phyloP scores from a whole-genome alignment of 352 stramenopile genomes.

The Globisporangium polare region DNA sequence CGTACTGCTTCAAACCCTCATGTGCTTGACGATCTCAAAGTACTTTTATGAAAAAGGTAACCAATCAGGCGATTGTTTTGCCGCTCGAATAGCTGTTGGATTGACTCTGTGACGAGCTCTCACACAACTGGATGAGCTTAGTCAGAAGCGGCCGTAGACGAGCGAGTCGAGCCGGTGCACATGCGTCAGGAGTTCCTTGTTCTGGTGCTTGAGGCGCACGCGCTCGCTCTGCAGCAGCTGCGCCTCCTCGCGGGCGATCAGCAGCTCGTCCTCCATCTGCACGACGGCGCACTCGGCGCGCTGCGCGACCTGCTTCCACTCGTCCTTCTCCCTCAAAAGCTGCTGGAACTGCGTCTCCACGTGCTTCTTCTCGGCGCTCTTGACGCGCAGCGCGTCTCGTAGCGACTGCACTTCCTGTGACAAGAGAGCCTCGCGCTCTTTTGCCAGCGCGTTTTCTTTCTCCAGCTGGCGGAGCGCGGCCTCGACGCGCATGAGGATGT shows the following conservation, averaged over 20 bases:
- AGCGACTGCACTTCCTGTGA: constrained; percentile 51
- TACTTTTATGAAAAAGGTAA: too few relatives aligned
- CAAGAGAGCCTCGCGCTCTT: constrained; percentile 46
- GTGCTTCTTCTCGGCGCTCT: constrained; percentile 55
- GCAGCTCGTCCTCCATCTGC: constrained; percentile 59
- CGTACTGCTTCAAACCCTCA: too few relatives aligned
- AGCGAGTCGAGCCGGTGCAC: constrained; percentile 74
- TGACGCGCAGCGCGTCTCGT: constrained; percentile 45
- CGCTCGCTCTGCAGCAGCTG: constrained; percentile 57
- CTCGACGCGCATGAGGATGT: constrained; percentile 72
- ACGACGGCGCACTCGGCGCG: constrained; percentile 34
- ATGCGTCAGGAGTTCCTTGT: constrained; percentile 64
- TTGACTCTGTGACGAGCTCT: too few relatives aligned
- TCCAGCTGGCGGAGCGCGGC: constrained; percentile 65
- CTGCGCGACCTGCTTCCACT: constrained; percentile 54
- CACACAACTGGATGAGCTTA: too few relatives aligned
- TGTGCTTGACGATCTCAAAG: too few relatives aligned
- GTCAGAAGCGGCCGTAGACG: constrained; percentile 77
- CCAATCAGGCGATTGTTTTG: too few relatives aligned
- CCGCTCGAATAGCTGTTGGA: too few relatives aligned
- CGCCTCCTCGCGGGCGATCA: constrained; percentile 58
- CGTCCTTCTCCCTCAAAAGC: constrained; percentile 39
- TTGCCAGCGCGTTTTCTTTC: constrained; percentile 50
- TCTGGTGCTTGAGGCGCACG: constrained; percentile 59
- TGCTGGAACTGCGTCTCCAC: constrained; percentile 38